These are phyloP conservation scores for Fusarium bactridioides DNA, from an alignment of 2,329 filamentous ascomycete species.

Conservation along the genomic window DNA sequence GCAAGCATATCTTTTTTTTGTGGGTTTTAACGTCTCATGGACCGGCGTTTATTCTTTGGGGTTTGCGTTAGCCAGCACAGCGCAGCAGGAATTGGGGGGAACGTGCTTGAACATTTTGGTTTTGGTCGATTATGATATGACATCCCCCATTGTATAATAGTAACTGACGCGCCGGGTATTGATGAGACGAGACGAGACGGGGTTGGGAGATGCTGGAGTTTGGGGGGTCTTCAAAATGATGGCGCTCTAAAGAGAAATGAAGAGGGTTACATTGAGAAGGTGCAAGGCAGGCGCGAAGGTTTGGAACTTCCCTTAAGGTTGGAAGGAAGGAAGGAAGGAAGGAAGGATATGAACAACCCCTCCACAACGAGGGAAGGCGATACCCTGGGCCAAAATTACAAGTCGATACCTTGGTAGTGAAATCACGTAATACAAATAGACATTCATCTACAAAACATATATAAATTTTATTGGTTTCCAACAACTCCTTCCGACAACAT, in stretches of 20 bases:
- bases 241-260: slow-evolving; percentile 9
- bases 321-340: slow-evolving; percentile 5
- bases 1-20: slow-evolving; percentile 25
- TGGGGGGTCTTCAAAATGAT: slow-evolving; percentile 3
- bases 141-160: slow-evolving; percentile 35
- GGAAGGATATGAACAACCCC: slow-evolving; percentile 27
- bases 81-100: slow-evolving; percentile 1
- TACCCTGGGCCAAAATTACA: slow-evolving; percentile 35
- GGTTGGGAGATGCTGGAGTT: slow-evolving; percentile 21
- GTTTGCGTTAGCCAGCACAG: neutral
- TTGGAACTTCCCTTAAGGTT: neutral
- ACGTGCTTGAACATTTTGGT: slow-evolving; percentile 13
- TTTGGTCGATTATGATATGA: slow-evolving; percentile 28
- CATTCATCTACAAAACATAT: neutral
- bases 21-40: slow-evolving; percentile 27
- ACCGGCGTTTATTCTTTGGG: slow-evolving; percentile 37
- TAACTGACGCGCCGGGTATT: slow-evolving; percentile 4
- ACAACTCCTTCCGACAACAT: neutral
- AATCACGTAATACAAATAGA: slow-evolving; percentile 26
- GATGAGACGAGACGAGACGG: neutral
- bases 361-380: slow-evolving; percentile 40
- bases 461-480: neutral
- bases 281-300: neutral
- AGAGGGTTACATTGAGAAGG: slow-evolving; percentile 7
- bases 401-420: slow-evolving; percentile 6